phyloP scores from a whole-genome alignment of 176 grass and related monocot genomes.

The Triticum turgidum region DNA sequence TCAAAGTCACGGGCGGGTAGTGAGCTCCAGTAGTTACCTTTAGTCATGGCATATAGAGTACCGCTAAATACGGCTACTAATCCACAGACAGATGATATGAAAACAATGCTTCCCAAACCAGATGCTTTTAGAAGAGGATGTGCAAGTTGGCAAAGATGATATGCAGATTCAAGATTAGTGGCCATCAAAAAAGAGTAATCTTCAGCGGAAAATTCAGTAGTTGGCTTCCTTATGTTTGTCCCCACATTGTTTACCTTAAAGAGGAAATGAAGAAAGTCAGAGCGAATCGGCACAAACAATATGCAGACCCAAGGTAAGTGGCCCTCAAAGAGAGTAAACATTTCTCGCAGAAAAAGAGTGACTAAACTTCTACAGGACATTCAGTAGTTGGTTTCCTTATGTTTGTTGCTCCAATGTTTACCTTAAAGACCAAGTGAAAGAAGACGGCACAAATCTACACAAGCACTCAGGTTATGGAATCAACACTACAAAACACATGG shows the following conservation, averaged over 20 bases:
- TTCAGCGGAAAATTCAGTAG: conserved; percentile 49
- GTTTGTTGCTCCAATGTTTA: conserved; percentile 65
- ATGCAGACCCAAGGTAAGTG: conserved; percentile 60
- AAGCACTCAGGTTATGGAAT: neutral
- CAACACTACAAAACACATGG: neutral
- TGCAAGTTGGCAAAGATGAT: conserved; percentile 66
- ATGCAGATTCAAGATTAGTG: conserved; percentile 73
- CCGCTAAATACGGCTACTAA: conserved; percentile 14
- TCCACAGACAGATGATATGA: conserved; percentile 60
- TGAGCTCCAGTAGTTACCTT: conserved; percentile 40
- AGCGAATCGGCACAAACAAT: conserved; percentile 4
- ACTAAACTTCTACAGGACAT: conserved; percentile 51
- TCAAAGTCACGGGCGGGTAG: neutral
- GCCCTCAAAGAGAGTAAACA: conserved; percentile 36
- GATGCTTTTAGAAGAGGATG: conserved; percentile 82
- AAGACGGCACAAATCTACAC: neutral
- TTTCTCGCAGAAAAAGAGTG: conserved; percentile 3
- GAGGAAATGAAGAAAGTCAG: neutral
- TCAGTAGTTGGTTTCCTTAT: conserved; percentile 42
- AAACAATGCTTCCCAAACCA: conserved; percentile 62
- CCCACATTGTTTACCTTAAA: conserved; percentile 73
- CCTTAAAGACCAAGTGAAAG: conserved; percentile 14
- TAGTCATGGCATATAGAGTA: conserved; percentile 43
- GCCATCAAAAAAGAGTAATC: conserved; percentile 70
- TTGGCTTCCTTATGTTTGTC: conserved; percentile 57